A percentile compares a stretch with the other conserved stretches of the same genome.
Conservation (phyloP, 2,329 filamentous ascomycete species). For the Fusarium agapanthi region DNA sequence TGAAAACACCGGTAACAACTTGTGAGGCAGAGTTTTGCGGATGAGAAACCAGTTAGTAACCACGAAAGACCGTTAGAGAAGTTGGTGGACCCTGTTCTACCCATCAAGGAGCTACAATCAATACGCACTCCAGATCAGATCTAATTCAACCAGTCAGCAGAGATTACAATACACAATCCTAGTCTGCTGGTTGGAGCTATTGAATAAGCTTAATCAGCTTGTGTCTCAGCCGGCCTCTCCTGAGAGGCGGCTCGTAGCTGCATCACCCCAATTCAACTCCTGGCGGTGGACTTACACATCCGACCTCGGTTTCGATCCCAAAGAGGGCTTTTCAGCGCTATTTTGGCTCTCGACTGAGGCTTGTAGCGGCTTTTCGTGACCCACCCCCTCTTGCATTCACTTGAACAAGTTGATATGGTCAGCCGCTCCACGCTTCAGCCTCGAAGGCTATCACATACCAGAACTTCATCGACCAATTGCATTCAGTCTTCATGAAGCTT, state of each 20-base stretch:
- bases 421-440: not conserved
- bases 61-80: not conserved
- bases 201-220: not conserved
- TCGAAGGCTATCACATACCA: not conserved
- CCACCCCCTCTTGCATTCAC: too few species aligned
- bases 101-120: accelerated
- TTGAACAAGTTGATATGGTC: not conserved
- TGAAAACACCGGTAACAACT: accelerated
- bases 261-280: not conserved
- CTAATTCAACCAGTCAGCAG: accelerated
- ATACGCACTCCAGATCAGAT: not conserved
- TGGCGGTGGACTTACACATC: not conserved
- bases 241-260: too few species aligned
- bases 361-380: accelerated
- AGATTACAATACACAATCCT: accelerated
- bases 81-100: accelerated
- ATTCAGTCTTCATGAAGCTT: accelerated
- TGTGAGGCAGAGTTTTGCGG: accelerated
- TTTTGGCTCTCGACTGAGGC: not conserved
- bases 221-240: not conserved
- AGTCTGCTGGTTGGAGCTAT: accelerated
- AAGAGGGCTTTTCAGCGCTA: not conserved
- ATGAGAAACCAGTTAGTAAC: accelerated
- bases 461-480: not conserved
- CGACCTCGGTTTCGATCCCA: not conserved